Conservation (phyloP, 345 rosid genomes). For the Eutrema japonicum region DNA sequence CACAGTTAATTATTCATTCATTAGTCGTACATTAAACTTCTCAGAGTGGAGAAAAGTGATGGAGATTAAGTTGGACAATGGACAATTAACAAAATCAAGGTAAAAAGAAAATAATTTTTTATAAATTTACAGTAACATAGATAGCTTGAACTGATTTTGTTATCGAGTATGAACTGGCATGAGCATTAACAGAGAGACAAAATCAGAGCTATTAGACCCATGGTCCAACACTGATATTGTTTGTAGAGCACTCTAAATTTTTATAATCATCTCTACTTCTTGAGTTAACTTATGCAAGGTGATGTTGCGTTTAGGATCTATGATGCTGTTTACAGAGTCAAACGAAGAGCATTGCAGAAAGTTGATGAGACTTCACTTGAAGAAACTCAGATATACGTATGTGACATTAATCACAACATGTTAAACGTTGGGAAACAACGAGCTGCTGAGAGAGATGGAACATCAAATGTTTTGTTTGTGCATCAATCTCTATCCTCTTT, state of each 20-base stretch:
- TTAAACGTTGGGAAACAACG: slow-evolving; percentile 79
- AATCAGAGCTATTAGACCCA: too few relatives aligned
- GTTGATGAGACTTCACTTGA: slow-evolving; percentile 63
- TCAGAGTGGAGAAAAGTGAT: background rate
- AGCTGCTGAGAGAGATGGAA: slow-evolving; percentile 78
- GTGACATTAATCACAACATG: slow-evolving; percentile 96
- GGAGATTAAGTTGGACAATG: too few relatives aligned
- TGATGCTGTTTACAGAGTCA: slow-evolving; percentile 61
- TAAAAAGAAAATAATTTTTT: too few relatives aligned
- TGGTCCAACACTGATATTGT: too few relatives aligned
- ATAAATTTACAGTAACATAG: too few relatives aligned
- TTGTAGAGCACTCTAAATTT: too few relatives aligned
- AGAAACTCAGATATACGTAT: slow-evolving; percentile 79
- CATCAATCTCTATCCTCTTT: slow-evolving; percentile 10
- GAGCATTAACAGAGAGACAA: too few relatives aligned
- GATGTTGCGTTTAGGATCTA: slow-evolving; percentile 91
- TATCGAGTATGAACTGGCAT: too few relatives aligned
- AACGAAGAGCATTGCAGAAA: slow-evolving; percentile 63
- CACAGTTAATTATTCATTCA: background rate
- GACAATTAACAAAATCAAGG: too few relatives aligned
- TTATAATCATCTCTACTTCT: too few relatives aligned
- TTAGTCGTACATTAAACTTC: background rate
- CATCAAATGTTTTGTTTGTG: slow-evolving; percentile 10
- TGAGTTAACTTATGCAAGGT: slow-evolving; percentile 45
- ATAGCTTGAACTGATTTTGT: too few relatives aligned